Evolutionary conservation across 1,139 yeast species (phyloP).

Genomic region (Arxiozyma telluris): DNA sequence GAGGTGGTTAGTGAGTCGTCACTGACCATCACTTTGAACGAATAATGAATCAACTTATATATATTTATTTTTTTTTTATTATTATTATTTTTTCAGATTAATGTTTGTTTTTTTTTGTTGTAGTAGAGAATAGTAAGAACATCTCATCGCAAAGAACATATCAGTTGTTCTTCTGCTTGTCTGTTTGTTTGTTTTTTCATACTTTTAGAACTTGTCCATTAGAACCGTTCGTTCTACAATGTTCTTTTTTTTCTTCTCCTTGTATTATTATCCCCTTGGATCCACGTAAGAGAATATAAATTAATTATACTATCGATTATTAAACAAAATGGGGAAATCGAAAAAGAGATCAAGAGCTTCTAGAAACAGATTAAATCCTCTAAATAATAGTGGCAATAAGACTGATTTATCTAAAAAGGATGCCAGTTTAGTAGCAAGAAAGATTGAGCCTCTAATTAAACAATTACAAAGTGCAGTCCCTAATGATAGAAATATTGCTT

Average conservation of each 20-base stretch:
- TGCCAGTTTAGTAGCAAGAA: constrained; percentile 43
- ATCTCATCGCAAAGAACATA: not conserved
- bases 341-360: constrained; percentile 61
- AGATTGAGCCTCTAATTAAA: constrained; percentile 58
- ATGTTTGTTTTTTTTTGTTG: too few relatives aligned
- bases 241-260: not conserved
- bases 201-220: not conserved
- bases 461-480: constrained; percentile 55
- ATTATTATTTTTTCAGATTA: too few relatives aligned
- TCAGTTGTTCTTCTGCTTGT: too few relatives aligned
- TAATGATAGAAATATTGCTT: constrained; percentile 70
- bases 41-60: too few relatives aligned
- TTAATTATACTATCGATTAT: too few relatives aligned
- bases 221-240: not conserved
- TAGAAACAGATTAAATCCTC: constrained; percentile 45
- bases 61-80: too few relatives aligned
- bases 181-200: too few relatives aligned
- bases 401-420: constrained; percentile 35
- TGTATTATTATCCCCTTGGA: too few relatives aligned
- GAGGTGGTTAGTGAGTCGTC: too few relatives aligned
- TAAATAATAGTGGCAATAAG: constrained; percentile 14
- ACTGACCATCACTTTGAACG: not conserved
- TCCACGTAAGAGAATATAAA: too few relatives aligned
- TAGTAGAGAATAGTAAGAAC: not conserved
- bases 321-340: constrained; percentile 55